Evolutionary conservation across 163 green algal species (phyloP).

Genomic region (Chloromonas sp.): DNA sequence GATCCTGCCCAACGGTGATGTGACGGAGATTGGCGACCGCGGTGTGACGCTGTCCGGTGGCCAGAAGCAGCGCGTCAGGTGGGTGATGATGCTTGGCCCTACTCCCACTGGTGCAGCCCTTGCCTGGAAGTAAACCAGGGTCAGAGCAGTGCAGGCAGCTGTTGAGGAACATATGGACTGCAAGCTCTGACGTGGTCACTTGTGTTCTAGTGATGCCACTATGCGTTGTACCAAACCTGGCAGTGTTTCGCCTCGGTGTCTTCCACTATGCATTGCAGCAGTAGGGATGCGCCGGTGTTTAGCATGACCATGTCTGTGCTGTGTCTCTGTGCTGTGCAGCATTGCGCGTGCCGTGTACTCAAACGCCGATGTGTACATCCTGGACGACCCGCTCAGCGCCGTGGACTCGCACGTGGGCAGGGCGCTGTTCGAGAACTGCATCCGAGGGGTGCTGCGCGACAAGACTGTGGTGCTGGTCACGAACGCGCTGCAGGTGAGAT

Average conservation of each 20-base stretch:
- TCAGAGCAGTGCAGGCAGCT: too few species aligned
- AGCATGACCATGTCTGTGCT: not conserved
- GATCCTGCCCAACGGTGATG: constrained; percentile 46
- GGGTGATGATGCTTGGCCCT: not conserved
- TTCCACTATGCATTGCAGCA: too few species aligned
- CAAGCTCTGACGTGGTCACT: too few species aligned
- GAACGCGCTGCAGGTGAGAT: not conserved
- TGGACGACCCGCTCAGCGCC: constrained; percentile 91
- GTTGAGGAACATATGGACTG: too few species aligned
- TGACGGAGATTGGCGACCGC: constrained; percentile 67
- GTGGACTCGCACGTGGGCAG: constrained; percentile 29
- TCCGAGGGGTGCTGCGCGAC: constrained; percentile 44
- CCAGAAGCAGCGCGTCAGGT: constrained; percentile 66
- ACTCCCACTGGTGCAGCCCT: too few species aligned
- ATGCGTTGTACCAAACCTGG: too few species aligned
- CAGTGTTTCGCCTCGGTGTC: too few species aligned
- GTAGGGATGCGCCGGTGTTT: too few species aligned
- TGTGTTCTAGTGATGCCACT: too few species aligned
- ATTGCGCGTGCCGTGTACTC: constrained; percentile 53
- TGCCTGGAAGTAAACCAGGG: too few species aligned
- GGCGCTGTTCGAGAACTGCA: constrained; percentile 77
- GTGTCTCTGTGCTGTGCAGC: not conserved
- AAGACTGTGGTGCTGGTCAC: not conserved
- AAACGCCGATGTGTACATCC: constrained; percentile 80
- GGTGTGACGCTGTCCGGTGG: constrained; percentile 70